Percentiles rank a stretch among this genome's conserved stretches.
Evolutionary conservation across 495 filamentous ascomycete species (phyloP).

Genomic region (Lasiosphaeriaceae sp.): DNA sequence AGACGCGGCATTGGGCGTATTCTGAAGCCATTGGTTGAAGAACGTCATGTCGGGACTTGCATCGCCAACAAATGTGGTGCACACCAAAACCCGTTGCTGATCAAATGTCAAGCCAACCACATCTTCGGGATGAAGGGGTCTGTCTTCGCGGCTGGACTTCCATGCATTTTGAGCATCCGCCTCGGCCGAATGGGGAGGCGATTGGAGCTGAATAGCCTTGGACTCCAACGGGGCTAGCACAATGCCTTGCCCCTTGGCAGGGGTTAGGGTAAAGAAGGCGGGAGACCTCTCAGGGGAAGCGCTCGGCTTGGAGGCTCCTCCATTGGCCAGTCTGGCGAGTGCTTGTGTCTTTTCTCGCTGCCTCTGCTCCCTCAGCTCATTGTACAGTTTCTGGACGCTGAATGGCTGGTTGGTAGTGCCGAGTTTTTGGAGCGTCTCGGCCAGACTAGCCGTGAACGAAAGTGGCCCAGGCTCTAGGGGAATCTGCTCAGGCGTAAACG

Average conservation of each 20-base stretch:
- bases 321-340: conserved; percentile 37
- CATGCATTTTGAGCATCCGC: conserved; percentile 27
- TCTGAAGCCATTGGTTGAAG: conserved; percentile 55
- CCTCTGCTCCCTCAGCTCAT: conserved; percentile 42
- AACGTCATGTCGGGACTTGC: conserved; percentile 54
- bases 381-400: conserved; percentile 45
- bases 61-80: conserved; percentile 54
- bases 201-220: conserved; percentile 33
- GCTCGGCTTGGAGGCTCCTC: conserved; percentile 34
- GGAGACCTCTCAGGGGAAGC: conserved; percentile 38
- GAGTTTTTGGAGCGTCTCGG: conserved; percentile 45
- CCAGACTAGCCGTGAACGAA: conserved; percentile 48
- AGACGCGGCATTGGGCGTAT: conserved; percentile 41
- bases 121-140: conserved; percentile 34
- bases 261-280: conserved; percentile 45
- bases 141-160: conserved; percentile 31
- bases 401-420: conserved; percentile 42
- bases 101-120: conserved; percentile 49
- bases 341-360: conserved; percentile 41
- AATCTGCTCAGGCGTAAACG: conserved; percentile 47
- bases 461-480: conserved; percentile 38
- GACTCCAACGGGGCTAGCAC: conserved; percentile 40
- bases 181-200: conserved; percentile 37
- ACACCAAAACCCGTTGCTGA: conserved; percentile 49
- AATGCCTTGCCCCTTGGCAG: conserved; percentile 44